Conservation (phyloP, 1,284 basidiomycete genomes). For the Moniliophthora roreri region DNA sequence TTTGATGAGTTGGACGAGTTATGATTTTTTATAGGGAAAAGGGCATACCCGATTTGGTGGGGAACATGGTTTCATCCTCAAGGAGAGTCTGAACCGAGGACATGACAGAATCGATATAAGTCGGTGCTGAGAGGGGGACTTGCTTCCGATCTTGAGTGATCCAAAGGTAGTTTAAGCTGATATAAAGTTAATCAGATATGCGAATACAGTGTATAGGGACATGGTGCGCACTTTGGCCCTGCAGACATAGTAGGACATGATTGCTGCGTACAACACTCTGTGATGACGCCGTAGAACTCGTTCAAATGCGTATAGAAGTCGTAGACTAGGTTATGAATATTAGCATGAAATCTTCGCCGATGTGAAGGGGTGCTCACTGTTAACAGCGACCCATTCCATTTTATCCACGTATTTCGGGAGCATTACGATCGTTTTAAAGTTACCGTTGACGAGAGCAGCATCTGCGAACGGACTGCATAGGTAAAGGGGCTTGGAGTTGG, state of each 20-base stretch:
- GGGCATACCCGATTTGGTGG: constrained; percentile 83
- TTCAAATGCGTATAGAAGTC: constrained; percentile 98
- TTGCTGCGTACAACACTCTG: constrained; percentile 90
- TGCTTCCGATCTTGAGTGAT: constrained; percentile 91
- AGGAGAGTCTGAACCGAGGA: constrained; percentile 95
- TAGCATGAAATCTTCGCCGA: constrained; percentile 1
- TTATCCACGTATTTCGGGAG: constrained; percentile 95
- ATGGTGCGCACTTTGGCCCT: constrained; percentile 70
- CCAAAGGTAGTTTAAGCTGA: constrained; percentile 91
- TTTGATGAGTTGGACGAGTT: neutral
- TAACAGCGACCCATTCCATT: constrained; percentile 98
- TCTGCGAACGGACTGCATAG: constrained; percentile 94
- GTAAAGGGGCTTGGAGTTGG: constrained; percentile 78
- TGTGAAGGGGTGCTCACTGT: constrained; percentile 62
- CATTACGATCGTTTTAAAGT: constrained; percentile 97
- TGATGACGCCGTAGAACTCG: constrained; percentile 94
- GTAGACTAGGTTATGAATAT: constrained; percentile 64
- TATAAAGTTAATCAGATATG: constrained; percentile 29
- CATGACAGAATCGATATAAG: constrained; percentile 99
- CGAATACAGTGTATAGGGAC: neutral
- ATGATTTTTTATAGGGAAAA: constrained; percentile 1
- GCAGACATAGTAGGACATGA: constrained; percentile 94
- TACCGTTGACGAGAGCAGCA: constrained; percentile 96
- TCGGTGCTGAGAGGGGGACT: constrained; percentile 89
- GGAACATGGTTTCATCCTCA: constrained; percentile 93